Conservation (phyloP, 164 flowering plant species). For the Stephania yunnanensis region DNA sequence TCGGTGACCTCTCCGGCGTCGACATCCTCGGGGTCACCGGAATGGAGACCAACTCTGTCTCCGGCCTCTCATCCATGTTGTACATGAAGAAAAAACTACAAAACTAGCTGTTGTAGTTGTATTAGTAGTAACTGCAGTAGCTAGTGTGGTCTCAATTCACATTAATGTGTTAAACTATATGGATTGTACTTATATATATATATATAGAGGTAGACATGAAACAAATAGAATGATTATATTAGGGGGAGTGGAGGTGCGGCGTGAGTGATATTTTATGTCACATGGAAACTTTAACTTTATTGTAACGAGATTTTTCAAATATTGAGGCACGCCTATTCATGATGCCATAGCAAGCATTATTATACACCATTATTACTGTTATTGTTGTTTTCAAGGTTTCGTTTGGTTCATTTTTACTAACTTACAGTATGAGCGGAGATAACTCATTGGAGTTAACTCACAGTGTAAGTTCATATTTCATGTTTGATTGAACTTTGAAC, state of each 20-base stretch:
- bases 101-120: background rate
- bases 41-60: slow-evolving; percentile 87
- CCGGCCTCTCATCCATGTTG: slow-evolving; percentile 16
- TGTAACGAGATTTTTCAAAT: background rate
- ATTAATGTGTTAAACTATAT: too few species aligned
- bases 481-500: too few species aligned
- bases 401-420: too few species aligned
- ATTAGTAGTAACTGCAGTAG: background rate
- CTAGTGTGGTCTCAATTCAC: background rate
- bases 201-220: too few species aligned
- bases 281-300: background rate
- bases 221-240: background rate
- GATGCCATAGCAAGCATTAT: background rate
- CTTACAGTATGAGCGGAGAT: too few species aligned
- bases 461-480: too few species aligned
- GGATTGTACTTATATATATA: too few species aligned
- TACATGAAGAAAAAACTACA: background rate
- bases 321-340: slow-evolving; percentile 1
- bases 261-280: slow-evolving; percentile 1
- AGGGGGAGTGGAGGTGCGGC: background rate
- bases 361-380: background rate
- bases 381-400: background rate
- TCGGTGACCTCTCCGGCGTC: slow-evolving; percentile 87
- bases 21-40: slow-evolving; percentile 90
- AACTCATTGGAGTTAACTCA: too few species aligned